These are phyloP conservation scores for Ustilaginoidea virens DNA, from an alignment of 2,329 filamentous ascomycete genomes.

Conservation along the genomic window DNA sequence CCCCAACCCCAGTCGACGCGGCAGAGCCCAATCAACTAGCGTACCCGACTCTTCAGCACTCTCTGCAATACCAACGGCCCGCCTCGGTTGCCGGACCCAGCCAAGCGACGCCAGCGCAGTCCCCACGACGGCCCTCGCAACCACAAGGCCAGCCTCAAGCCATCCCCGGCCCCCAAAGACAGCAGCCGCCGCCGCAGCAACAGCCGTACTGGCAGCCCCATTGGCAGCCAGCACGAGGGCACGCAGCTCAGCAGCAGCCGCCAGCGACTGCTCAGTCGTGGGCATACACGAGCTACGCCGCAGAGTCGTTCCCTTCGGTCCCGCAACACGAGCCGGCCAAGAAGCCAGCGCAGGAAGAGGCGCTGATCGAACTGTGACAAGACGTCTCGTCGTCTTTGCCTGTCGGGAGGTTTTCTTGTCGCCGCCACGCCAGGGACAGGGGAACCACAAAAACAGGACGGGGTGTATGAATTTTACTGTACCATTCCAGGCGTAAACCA, in stretches of 20 bases:
- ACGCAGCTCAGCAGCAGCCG: constrained; percentile 16
- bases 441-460: no score
- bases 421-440: no score
- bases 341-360: constrained; percentile 52
- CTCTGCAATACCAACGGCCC: constrained; percentile 27
- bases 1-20: no score
- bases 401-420: not conserved
- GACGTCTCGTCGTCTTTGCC: not conserved
- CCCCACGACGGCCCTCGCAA: constrained; percentile 8
- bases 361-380: constrained; percentile 57
- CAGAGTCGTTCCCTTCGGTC: constrained; percentile 48
- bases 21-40: no score
- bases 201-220: constrained; percentile 18
- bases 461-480: no score
- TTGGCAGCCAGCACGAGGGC: constrained; percentile 19
- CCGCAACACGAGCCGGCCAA: constrained; percentile 28
- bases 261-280: constrained; percentile 23
- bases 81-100: constrained; percentile 22
- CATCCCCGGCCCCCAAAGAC: constrained; percentile 9
- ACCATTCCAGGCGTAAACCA: no score
- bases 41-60: constrained; percentile 36
- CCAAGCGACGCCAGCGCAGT: constrained; percentile 17
- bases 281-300: constrained; percentile 34
- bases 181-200: constrained; percentile 13
- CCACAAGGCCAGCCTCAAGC: no score